phyloP scores from a whole-genome alignment of 805 yeast species.

The Metschnikowia noctiluminum region DNA sequence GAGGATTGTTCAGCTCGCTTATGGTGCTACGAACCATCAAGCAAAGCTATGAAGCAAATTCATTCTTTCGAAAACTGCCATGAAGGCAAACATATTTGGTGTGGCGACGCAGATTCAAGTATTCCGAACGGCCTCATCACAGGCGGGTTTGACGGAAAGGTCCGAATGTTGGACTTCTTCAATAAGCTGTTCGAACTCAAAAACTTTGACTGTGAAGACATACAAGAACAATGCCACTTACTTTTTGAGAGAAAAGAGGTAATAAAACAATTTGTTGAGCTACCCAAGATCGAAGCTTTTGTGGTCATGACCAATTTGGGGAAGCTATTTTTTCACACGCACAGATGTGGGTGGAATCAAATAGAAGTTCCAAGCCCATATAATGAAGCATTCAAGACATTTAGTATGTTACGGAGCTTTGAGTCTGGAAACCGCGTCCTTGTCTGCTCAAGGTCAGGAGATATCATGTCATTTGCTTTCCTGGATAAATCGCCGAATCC shows the following conservation, averaged over 20 bases:
- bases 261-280: slow-evolving; percentile 57
- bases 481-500: slow-evolving; percentile 2
- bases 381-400: slow-evolving; percentile 19
- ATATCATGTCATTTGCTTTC: slow-evolving; percentile 42
- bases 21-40: slow-evolving; percentile 53
- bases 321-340: slow-evolving; percentile 32
- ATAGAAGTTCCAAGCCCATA: slow-evolving; percentile 1
- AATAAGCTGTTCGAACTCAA: not conserved
- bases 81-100: slow-evolving; percentile 86
- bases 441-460: slow-evolving; percentile 36
- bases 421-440: slow-evolving; percentile 27
- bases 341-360: slow-evolving; percentile 6
- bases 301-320: slow-evolving; percentile 62
- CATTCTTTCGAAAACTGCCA: slow-evolving; percentile 62
- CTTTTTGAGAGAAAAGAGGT: slow-evolving; percentile 45
- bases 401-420: slow-evolving; percentile 43
- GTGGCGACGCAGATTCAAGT: slow-evolving; percentile 52
- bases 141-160: slow-evolving; percentile 92
- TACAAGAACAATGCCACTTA: slow-evolving; percentile 8
- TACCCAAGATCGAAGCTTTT: slow-evolving; percentile 37
- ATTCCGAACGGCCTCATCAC: slow-evolving; percentile 57
- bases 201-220: not conserved
- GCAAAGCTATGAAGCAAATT: slow-evolving; percentile 34
- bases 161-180: slow-evolving; percentile 53
- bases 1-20: slow-evolving; percentile 80